Percentiles rank a stretch among this genome's conserved stretches.
phyloP scores from a whole-genome alignment of 2,329 filamentous ascomycete genomes.

The Claviceps sp. region DNA sequence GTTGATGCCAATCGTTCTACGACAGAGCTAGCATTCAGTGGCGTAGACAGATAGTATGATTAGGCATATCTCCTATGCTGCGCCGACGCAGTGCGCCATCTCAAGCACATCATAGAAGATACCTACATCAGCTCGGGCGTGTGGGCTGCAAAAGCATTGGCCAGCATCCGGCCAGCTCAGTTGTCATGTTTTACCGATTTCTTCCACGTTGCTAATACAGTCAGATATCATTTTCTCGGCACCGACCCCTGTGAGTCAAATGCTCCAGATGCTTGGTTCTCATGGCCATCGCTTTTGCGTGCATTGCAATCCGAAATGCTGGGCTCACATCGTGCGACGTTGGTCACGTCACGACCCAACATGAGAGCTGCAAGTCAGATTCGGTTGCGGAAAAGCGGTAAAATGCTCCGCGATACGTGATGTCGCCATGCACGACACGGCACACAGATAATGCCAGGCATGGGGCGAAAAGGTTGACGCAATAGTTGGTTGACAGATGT shows the following conservation, averaged over 20 bases:
- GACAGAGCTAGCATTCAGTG: neutral
- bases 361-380: neutral
- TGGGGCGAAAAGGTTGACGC: neutral
- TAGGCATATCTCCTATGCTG: neutral
- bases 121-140: neutral
- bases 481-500: neutral
- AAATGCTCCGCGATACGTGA: neutral
- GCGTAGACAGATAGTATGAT: neutral
- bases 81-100: neutral
- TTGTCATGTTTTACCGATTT: neutral
- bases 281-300: slow-evolving; percentile 1
- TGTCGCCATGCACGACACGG: neutral
- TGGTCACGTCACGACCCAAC: neutral
- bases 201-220: neutral
- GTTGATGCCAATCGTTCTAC: neutral
- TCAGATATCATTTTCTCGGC: neutral
- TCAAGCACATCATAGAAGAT: neutral
- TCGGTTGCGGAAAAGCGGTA: neutral
- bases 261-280: neutral
- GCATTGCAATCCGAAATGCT: neutral
- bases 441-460: neutral
- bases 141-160: neutral
- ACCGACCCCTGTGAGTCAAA: neutral
- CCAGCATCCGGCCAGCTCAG: neutral
- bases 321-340: neutral